phyloP scores from a whole-genome alignment of 1,284 basidiomycete species.

The Vanrija humicola region DNA sequence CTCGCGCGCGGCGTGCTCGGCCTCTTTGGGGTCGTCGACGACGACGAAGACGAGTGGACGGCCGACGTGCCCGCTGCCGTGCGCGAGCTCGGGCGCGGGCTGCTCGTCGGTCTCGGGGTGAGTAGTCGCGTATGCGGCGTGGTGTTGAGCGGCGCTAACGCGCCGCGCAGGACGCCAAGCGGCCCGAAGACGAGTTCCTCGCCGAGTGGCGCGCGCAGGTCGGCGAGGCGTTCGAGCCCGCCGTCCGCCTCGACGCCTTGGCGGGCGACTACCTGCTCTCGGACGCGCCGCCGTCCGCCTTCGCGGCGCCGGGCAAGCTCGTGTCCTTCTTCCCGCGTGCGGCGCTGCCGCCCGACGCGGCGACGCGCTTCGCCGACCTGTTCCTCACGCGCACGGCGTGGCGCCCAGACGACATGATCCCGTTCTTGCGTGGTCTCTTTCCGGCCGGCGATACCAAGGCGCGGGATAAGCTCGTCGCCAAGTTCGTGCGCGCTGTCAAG shows the following conservation, averaged over 20 bases:
- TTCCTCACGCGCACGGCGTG: slow-evolving; percentile 73
- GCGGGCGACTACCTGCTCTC: slow-evolving; percentile 67
- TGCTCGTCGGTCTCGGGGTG: slow-evolving; percentile 64
- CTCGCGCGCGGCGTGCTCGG: slow-evolving; percentile 66
- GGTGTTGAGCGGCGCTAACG: slow-evolving; percentile 60
- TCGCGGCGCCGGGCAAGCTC: slow-evolving; percentile 22
- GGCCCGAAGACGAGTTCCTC: slow-evolving; percentile 56
- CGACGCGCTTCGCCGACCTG: slow-evolving; percentile 73
- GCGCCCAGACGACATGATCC: slow-evolving; percentile 71
- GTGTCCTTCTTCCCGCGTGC: slow-evolving; percentile 70
- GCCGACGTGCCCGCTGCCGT: slow-evolving; percentile 31
- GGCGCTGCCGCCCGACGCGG: slow-evolving; percentile 65
- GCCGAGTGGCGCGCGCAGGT: slow-evolving; percentile 64
- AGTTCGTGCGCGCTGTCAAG: slow-evolving; percentile 73
- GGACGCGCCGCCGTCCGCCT: slow-evolving; percentile 19
- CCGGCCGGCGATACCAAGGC: slow-evolving; percentile 68
- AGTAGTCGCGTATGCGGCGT: slow-evolving; percentile 1
- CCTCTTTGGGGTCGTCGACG: slow-evolving; percentile 66
- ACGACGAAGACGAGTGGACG: slow-evolving; percentile 22
- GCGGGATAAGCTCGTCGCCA: slow-evolving; percentile 76
- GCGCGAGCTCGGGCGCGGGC: slow-evolving; percentile 53
- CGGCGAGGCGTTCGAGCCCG: slow-evolving; percentile 65
- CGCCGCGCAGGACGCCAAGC: slow-evolving; percentile 14
- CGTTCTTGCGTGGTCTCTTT: slow-evolving; percentile 74
- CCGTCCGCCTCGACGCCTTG: slow-evolving; percentile 54